phyloP scores from a whole-genome alignment of 2,329 filamentous ascomycete species.

The Penicillium olsonii region DNA sequence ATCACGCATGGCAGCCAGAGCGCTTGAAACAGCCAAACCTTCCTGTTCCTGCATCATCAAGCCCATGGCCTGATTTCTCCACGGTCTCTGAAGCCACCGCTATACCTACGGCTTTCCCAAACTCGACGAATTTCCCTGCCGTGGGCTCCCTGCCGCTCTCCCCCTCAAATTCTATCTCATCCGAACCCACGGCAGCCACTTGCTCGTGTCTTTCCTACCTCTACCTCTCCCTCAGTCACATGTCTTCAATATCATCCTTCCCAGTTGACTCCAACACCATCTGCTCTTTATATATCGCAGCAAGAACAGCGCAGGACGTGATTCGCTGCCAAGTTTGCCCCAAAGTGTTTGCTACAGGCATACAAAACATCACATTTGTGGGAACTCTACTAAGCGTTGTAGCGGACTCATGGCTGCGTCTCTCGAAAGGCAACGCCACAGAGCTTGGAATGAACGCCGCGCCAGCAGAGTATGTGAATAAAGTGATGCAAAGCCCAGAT shows the following conservation, averaged over 20 bases:
- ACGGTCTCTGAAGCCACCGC: conserved; percentile 36
- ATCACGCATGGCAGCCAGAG: conserved; percentile 27
- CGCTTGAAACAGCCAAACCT: conserved; percentile 22
- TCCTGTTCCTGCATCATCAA: conserved; percentile 31
- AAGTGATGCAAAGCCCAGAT: conserved; percentile 28
- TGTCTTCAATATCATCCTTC: conserved; percentile 44
- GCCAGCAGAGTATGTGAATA: conserved; percentile 32
- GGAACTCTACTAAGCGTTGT: conserved; percentile 47
- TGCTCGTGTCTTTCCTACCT: conserved; percentile 46
- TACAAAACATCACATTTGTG: conserved; percentile 51
- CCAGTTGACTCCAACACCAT: conserved; percentile 46
- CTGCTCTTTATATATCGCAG: conserved; percentile 45
- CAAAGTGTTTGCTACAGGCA: conserved; percentile 41
- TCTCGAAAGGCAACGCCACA: conserved; percentile 38
- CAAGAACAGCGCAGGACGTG: conserved; percentile 43
- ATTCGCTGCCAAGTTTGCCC: conserved; percentile 47
- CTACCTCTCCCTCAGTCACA: conserved; percentile 47
- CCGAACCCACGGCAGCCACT: conserved; percentile 23
- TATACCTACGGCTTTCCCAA: conserved; percentile 26
- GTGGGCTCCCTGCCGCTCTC: conserved; percentile 24
- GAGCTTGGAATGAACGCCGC: conserved; percentile 40
- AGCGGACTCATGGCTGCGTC: conserved; percentile 46
- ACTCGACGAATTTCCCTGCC: conserved; percentile 20
- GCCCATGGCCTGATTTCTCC: conserved; percentile 46
- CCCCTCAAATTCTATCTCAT: conserved; percentile 20